Evolutionary conservation across 75 land plant species (phyloP).

Genomic region (Pinus taeda): DNA sequence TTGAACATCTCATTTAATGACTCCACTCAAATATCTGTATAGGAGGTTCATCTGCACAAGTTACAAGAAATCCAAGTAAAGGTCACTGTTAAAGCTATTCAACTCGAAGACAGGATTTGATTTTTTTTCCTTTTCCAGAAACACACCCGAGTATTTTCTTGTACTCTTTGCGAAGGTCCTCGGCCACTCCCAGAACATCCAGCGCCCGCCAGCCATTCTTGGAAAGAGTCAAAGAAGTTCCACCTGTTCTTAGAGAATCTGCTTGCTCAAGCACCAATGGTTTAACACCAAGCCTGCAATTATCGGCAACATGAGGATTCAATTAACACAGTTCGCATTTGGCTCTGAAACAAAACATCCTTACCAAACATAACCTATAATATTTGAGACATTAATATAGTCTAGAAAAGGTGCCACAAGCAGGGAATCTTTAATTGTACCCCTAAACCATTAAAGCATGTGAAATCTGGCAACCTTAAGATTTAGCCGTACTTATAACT

Average conservation of each 20-base stretch:
- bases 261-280: conserved; percentile 77
- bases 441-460: too few species aligned
- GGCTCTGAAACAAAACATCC: background rate
- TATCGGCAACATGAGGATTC: background rate
- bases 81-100: too few species aligned
- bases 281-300: conserved; percentile 58
- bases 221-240: conserved; percentile 76
- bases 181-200: conserved; percentile 71
- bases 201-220: conserved; percentile 82
- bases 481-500: too few species aligned
- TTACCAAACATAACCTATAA: background rate
- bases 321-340: background rate
- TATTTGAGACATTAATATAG: background rate
- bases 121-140: conserved; percentile 1
- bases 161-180: conserved; percentile 46
- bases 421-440: background rate
- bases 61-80: too few species aligned
- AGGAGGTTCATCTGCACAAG: too few species aligned
- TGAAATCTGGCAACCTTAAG: too few species aligned
- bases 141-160: conserved; percentile 58
- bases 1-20: too few species aligned
- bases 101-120: too few species aligned
- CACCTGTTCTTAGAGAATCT: conserved; percentile 60
- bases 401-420: background rate
- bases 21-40: too few species aligned